Evolutionary conservation across 192 early-diverging fungal genomes (phyloP).

Genomic region (Coemansia guatemalensis): DNA sequence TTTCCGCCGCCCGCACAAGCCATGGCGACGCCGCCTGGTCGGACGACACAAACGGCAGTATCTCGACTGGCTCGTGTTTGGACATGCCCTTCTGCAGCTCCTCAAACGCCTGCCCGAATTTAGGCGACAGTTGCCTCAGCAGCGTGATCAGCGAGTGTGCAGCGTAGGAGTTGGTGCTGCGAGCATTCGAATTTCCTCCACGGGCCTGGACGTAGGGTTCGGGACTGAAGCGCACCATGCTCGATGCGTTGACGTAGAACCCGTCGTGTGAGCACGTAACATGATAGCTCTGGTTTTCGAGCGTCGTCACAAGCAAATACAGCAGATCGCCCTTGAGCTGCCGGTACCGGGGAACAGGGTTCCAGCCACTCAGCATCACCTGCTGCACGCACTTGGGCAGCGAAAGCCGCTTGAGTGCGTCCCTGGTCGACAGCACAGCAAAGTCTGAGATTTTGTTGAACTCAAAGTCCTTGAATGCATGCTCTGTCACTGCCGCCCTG

Average conservation of each 20-base stretch:
- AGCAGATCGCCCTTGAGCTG: conserved; percentile 82
- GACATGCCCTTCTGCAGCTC: conserved; percentile 63
- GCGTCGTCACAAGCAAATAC: conserved; percentile 84
- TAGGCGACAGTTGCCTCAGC: conserved; percentile 64
- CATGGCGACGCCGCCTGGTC: conserved; percentile 77
- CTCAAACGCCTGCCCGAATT: conserved; percentile 69
- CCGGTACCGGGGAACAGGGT: conserved; percentile 79
- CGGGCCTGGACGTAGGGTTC: conserved; percentile 33
- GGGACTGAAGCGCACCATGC: conserved; percentile 66
- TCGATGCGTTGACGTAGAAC: conserved; percentile 87
- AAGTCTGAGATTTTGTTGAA: conserved; percentile 20
- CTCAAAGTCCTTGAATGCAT: conserved; percentile 25
- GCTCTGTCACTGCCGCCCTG: conserved; percentile 14
- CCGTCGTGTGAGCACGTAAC: conserved; percentile 84
- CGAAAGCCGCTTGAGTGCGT: conserved; percentile 52
- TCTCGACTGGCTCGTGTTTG: conserved; percentile 70
- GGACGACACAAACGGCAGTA: conserved; percentile 65
- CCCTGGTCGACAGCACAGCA: conserved; percentile 59
- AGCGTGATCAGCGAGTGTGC: conserved; percentile 70
- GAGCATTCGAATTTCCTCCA: conserved; percentile 38
- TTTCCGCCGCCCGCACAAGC: conserved; percentile 62
- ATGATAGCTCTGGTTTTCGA: conserved; percentile 79
- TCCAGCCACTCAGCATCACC: conserved; percentile 87
- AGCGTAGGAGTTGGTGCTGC: conserved; percentile 31
- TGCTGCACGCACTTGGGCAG: conserved; percentile 68